Evolutionary conservation across 495 filamentous ascomycete genomes (phyloP), one percentile per base, ranked within the genome.

Genomic region (Evansstolkia leycettana): DNA sequence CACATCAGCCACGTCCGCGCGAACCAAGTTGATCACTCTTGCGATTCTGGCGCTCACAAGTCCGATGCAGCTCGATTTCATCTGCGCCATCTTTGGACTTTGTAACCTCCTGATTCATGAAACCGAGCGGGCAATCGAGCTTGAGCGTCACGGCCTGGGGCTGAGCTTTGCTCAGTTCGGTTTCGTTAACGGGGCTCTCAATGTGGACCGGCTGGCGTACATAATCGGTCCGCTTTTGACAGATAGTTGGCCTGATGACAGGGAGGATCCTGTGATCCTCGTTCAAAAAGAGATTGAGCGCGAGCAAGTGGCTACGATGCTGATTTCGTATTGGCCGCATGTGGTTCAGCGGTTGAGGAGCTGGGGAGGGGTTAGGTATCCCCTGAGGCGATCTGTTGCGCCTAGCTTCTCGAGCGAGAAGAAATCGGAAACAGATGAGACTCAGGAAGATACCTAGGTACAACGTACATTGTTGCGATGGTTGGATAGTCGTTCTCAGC

Each of bases 51-150:
- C 55, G 3, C 34, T 58, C 31, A 54, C 57, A 7, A 51, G 41
- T 27, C 47, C 58, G 28, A 51, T 62, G 51, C 54, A 63, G 38
- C 44, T 58, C 16, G 54, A 59, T 18, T 50, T 67, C 13, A 56
- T 64, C 37, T 65, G 63, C 34, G 57, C 52, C 1, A 46, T 63
- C 0, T 58, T 64, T 39, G 63, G 60, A 4, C 43, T 67, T 5
- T 51, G 62, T 33, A 36, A 47, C 4, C 27, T 47, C 2, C 25
- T 64, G 24, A 34, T 60, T 8, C 41, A 56, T 25, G 44, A 54
- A 24, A 48, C 47, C 2, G 37, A 42, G 17, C 36, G 42, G 6
- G 33, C 42, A 29, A 26, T 35, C 7, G 49, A 54, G 33, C 34
- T 40, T 5, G 41, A 52, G 28, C 13, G 38, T 13, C 18, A 41